Percentiles rank a stretch among this genome's conserved stretches.
Conservation (phyloP, 163 green algal species). For the Scenedesmus sp. region DNA sequence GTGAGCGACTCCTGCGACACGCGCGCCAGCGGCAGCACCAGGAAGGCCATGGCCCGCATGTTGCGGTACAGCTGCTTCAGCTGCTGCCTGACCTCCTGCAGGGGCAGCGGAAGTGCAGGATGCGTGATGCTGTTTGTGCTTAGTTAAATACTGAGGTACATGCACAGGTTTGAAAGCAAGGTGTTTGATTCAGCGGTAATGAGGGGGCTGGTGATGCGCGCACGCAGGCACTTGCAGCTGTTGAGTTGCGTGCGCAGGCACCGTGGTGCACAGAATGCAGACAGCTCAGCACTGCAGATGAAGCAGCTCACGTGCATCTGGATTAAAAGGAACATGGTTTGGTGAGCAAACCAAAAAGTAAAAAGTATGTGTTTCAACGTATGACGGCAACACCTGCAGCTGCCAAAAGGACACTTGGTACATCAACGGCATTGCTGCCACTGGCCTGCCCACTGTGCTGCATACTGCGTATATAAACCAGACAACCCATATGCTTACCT, state of each 20-base stretch:
- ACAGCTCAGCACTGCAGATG: too few relatives aligned
- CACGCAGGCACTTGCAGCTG: not conserved
- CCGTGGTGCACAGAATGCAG: not conserved
- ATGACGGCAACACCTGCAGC: too few relatives aligned
- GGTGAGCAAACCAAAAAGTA: too few relatives aligned
- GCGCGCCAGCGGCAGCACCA: conserved; percentile 67
- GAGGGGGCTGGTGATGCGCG: too few relatives aligned
- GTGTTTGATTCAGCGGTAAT: too few relatives aligned
- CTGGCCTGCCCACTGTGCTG: too few relatives aligned
- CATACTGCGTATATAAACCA: not conserved
- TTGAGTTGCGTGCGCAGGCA: not conserved
- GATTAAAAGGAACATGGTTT: too few relatives aligned
- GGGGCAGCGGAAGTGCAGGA: not conserved
- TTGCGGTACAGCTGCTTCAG: conserved; percentile 49
- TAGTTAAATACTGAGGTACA: not conserved
- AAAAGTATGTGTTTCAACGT: not conserved
- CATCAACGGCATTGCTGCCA: too few relatives aligned
- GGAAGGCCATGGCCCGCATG: conserved; percentile 59
- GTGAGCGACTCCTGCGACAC: conserved; percentile 68
- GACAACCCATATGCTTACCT: conserved; percentile 3
- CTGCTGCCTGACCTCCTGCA: conserved; percentile 59
- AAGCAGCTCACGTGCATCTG: too few relatives aligned
- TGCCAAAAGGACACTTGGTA: too few relatives aligned
- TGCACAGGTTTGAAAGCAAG: not conserved
- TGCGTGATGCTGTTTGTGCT: not conserved